A percentile compares a stretch with the other conserved stretches of the same genome.
These are phyloP conservation scores for Chloroidium sp. DNA, from an alignment of 163 green algal species.

Conservation along the genomic window DNA sequence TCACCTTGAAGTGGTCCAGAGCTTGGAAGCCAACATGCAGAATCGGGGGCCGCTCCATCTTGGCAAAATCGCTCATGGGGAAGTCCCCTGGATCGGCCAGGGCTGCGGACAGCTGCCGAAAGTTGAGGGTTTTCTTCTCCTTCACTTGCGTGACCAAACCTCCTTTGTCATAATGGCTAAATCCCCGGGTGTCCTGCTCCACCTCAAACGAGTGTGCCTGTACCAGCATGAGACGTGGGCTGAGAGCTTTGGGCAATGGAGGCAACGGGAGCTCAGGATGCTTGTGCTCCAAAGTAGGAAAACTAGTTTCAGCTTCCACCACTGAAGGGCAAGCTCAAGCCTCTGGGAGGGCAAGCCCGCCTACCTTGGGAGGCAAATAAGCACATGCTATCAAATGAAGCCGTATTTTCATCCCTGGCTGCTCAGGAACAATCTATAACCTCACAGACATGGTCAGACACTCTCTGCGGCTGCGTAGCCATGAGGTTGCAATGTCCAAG, in stretches of 20 bases:
- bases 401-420: too few species aligned
- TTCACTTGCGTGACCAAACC: slow-evolving; percentile 93
- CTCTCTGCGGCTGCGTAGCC: too few species aligned
- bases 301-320: too few species aligned
- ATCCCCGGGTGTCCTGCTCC: slow-evolving; percentile 76
- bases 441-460: too few species aligned
- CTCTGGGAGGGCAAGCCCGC: too few species aligned
- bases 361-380: too few species aligned
- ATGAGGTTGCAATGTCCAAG: too few species aligned
- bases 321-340: too few species aligned
- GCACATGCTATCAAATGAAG: too few species aligned
- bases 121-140: slow-evolving; percentile 66
- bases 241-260: not conserved
- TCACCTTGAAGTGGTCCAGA: slow-evolving; percentile 52
- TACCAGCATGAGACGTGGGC: not conserved
- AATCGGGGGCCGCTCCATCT: slow-evolving; percentile 71
- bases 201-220: slow-evolving; percentile 86
- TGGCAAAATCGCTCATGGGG: slow-evolving; percentile 90
- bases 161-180: slow-evolving; percentile 44
- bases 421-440: too few species aligned
- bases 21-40: slow-evolving; percentile 90
- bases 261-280: not conserved
- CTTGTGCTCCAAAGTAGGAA: too few species aligned
- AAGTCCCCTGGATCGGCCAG: slow-evolving; percentile 88
- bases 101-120: slow-evolving; percentile 63